Percentiles rank a stretch among this genome's conserved stretches.
Evolutionary conservation across 2,329 filamentous ascomycete species (phyloP).

Genomic region (Tolypocladium cylindrosporum): DNA sequence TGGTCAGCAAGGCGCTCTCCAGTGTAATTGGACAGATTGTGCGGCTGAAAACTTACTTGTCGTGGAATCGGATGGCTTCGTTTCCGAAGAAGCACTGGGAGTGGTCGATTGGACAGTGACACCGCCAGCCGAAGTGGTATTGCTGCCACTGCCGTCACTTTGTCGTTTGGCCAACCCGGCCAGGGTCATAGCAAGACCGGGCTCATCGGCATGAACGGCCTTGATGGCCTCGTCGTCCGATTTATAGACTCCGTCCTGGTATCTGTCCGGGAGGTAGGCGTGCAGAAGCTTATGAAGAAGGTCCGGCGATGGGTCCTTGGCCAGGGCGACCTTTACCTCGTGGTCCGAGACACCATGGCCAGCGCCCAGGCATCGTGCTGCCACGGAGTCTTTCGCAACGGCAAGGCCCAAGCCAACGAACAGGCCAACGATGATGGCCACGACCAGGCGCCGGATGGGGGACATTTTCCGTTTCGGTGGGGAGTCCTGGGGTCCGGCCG

Average conservation of each 20-base stretch:
- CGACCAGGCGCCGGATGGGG: slow-evolving; percentile 5
- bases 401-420: slow-evolving; percentile 15
- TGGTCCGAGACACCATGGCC: neutral
- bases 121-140: slow-evolving; percentile 3
- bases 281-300: slow-evolving; percentile 59
- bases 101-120: slow-evolving; percentile 1
- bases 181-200: slow-evolving; percentile 51
- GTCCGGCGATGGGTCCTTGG: slow-evolving; percentile 36
- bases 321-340: slow-evolving; percentile 1
- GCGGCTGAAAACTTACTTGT: neutral
- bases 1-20: neutral
- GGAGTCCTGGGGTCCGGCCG: neutral
- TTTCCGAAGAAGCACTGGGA: neutral
- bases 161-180: slow-evolving; percentile 55
- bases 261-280: slow-evolving; percentile 50
- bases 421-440: slow-evolving; percentile 13
- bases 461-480: slow-evolving; percentile 7
- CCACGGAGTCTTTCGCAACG: slow-evolving; percentile 1
- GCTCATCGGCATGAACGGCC: slow-evolving; percentile 50
- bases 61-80: neutral
- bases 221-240: slow-evolving; percentile 55
- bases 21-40: neutral
- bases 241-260: slow-evolving; percentile 58
- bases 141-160: slow-evolving; percentile 27
- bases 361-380: neutral